Evolutionary conservation across 2,329 filamentous ascomycete species (phyloP), one percentile per base, ranked within the genome.

Genomic region (Fusarium sp.): DNA sequence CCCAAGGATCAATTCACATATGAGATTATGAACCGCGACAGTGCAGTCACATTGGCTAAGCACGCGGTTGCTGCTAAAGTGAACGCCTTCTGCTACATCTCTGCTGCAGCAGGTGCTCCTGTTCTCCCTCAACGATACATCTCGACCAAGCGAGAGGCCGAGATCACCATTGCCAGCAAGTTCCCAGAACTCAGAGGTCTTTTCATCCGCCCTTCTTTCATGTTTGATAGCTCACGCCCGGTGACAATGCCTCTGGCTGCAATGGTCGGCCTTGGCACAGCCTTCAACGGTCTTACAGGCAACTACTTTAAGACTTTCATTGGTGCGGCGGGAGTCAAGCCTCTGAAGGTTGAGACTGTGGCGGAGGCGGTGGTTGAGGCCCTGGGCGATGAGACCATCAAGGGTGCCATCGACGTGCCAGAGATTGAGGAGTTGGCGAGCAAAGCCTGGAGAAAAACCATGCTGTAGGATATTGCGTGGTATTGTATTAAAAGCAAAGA

Each of bases 11-110:
- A 96, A 83, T 87, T 97, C 78, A 98, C 96, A 23, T 99, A 99
- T 85, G 96, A 98, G 85, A 88, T 95, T 69, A 98, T 99, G 94
- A 99, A 99, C 84, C 90, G 96, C 64, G 96, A 98, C 84, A 90
- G 86, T 84, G 96, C 96, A 53, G 90, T 98, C 69, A 89, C 92
- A 61, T 88, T 98, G 19, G 96, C 96, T 19, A 90, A 92, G 78
- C 93, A 96, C 80, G 91, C 95, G 4, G 87, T 88, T 32, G 84
- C 84, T 38, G 89, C 90, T 67, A 87, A 90, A 40, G 91, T 92
- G 19, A 84, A 87, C 23, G 90, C 91, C 0, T 98, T 97, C 80
- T 90, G 92, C 67, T 98, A 94, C 85, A 92, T 99, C 69, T 97
- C 95, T 40, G 96, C 96, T 5, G 93, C 94, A 0, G 94, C 88